A percentile compares a stretch with the other conserved stretches of the same genome.
Conservation (phyloP, 176 grass and related monocot species). For the bread wheat (Triticum aestivum) region DNA sequence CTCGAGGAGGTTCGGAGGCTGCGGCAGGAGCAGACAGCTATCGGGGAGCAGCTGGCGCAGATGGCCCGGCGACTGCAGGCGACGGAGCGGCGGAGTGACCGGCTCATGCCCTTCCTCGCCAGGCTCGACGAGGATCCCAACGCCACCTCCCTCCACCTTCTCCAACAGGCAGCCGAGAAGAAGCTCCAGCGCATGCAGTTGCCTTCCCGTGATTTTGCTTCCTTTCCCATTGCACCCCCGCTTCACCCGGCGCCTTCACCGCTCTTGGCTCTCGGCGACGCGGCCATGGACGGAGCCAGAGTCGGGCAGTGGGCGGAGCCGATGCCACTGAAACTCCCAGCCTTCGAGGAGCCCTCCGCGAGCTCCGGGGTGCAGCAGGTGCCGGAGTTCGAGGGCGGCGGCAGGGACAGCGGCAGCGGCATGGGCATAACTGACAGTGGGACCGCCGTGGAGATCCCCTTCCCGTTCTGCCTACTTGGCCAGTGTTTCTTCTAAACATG, state of each 20-base stretch:
- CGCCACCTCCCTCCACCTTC: slow-evolving; percentile 29
- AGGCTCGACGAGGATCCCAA: slow-evolving; percentile 51
- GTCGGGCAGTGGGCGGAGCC: slow-evolving; percentile 26
- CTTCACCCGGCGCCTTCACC: not conserved
- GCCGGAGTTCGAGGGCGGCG: slow-evolving; percentile 25
- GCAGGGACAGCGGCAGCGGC: not conserved
- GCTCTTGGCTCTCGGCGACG: slow-evolving; percentile 7
- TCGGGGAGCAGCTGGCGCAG: slow-evolving; percentile 51
- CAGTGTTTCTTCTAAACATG: slow-evolving; percentile 48
- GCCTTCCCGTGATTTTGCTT: not conserved
- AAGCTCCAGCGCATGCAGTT: slow-evolving; percentile 27
- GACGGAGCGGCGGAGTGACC: slow-evolving; percentile 49
- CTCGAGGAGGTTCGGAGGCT: slow-evolving; percentile 45
- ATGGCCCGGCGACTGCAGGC: slow-evolving; percentile 58
- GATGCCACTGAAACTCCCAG: not conserved
- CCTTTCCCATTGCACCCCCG: not conserved
- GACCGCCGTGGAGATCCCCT: slow-evolving; percentile 27
- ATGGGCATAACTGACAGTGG: slow-evolving; percentile 11
- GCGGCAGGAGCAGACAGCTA: slow-evolving; percentile 51
- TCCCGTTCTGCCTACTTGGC: slow-evolving; percentile 72
- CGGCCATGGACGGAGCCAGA: not conserved
- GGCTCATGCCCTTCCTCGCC: slow-evolving; percentile 63
- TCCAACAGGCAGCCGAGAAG: slow-evolving; percentile 44
- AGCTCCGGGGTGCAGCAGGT: slow-evolving; percentile 20
- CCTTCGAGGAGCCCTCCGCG: slow-evolving; percentile 7